Evolutionary conservation across 1,139 yeast genomes (phyloP), one percentile per base, ranked within the genome.

Genomic region (Pichia terricola): DNA sequence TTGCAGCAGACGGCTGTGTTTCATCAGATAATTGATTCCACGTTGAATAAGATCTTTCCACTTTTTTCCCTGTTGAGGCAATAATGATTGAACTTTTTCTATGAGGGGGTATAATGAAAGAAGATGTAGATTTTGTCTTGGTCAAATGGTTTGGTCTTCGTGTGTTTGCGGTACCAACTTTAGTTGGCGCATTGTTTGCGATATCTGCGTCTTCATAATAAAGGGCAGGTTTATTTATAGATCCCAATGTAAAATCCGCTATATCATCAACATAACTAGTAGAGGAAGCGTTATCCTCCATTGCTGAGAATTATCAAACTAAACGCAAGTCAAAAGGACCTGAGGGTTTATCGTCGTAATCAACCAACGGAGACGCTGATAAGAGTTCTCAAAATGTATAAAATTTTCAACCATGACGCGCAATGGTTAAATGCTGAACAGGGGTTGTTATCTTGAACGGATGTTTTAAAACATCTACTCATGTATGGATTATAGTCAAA

Each of bases 81-180:
- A 56, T 43, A 7, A 61, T 58, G 6, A 58, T 57, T 1, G 64
- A 57, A 30, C 58, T 54, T 45, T 50, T 52, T 34, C 63, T 45
- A 26, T 45, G 47, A 7, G 50, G 50, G 2, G 40, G 31, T 31
- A 45, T 48, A 8, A 41, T 9, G 35, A 49, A 49, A 8, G 51
- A 49, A 26, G 50, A 42, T 4, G 36, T 40, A 1, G 51, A 49
- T 43, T 47, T 45, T 30, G 51, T 28, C 26, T 39, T 39, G 2
- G 16, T 8, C 11, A 44, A 16, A 11, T n/a, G 10, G 11, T 26
- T 26, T 3, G 6, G 16, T 27, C 22, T 5, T 6, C 7, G 7
- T 1, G 39, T 6, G 3, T 5, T 4, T 16, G 22, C 22, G 22
- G 22, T 16, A 16, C 22, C 22, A 16, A 16, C 22, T 16, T 16